Evolutionary conservation across 805 yeast genomes (phyloP).

Genomic region (Yamadazyma nakazawae): DNA sequence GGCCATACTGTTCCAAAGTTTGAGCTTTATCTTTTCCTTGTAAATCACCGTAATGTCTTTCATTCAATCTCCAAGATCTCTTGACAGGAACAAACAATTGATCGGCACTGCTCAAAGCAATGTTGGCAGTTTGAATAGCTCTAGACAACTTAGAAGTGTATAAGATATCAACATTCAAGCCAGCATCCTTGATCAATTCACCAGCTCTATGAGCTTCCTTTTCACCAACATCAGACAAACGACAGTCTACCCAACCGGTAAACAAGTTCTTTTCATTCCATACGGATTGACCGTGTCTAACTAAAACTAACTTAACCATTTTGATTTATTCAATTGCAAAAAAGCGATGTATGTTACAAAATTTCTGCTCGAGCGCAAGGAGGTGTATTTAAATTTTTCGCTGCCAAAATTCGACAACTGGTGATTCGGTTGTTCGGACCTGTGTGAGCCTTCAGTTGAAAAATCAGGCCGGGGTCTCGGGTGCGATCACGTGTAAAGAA

Average conservation of each 20-base stretch:
- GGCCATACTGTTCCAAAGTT: constrained; percentile 82
- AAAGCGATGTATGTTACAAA: not conserved
- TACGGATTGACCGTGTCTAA: constrained; percentile 99
- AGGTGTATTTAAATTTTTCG: constrained; percentile 3
- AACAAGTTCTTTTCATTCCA: constrained; percentile 98
- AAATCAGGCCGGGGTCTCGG: not conserved
- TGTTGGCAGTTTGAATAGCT: constrained; percentile 96
- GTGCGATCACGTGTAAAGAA: not conserved
- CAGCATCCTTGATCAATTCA: constrained; percentile 82
- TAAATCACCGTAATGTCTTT: constrained; percentile 98
- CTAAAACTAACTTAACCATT: constrained; percentile 72
- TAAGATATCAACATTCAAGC: constrained; percentile 78
- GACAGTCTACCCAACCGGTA: constrained; percentile 99
- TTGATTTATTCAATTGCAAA: constrained; percentile 6
- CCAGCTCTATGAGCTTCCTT: constrained; percentile 94
- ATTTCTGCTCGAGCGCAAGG: not conserved
- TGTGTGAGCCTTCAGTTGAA: constrained; percentile 9
- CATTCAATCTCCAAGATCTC: constrained; percentile 97
- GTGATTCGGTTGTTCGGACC: constrained; percentile 16
- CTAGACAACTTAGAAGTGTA: constrained; percentile 90
- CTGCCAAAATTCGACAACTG: constrained; percentile 13
- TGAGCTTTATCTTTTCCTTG: constrained; percentile 98
- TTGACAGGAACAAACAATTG: constrained; percentile 86
- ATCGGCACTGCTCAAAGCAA: constrained; percentile 86
- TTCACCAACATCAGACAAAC: constrained; percentile 77